A percentile compares a stretch with the other conserved stretches of the same genome.
Evolutionary conservation across 2,329 filamentous ascomycete species (phyloP).

Genomic region (Pestalotiopsis sp.): DNA sequence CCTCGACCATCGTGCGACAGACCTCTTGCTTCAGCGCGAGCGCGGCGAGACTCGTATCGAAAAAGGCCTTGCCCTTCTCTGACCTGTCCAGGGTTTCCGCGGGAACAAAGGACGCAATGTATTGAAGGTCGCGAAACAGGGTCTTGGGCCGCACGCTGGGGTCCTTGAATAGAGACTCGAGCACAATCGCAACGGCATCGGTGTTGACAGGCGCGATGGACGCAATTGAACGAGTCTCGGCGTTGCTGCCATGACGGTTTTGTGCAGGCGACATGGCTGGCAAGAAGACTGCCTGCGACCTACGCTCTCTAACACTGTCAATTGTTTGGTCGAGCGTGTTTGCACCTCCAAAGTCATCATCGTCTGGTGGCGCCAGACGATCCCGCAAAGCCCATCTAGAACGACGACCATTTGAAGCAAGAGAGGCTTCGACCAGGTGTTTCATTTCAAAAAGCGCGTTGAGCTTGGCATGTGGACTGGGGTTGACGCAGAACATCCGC

Average conservation of each 20-base stretch:
- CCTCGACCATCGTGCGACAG: conserved; percentile 80
- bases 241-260: conserved; percentile 42
- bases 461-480: conserved; percentile 85
- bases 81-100: conserved; percentile 62
- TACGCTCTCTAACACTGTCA: conserved; percentile 70
- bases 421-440: conserved; percentile 76
- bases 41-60: conserved; percentile 86
- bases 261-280: conserved; percentile 36
- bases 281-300: conserved; percentile 57
- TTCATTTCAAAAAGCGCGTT: conserved; percentile 82
- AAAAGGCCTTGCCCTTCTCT: conserved; percentile 77
- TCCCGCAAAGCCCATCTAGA: conserved; percentile 40
- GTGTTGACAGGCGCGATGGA: conserved; percentile 57
- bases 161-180: conserved; percentile 70
- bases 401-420: conserved; percentile 57
- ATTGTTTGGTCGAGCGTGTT: conserved; percentile 64
- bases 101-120: conserved; percentile 69
- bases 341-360: conserved; percentile 38
- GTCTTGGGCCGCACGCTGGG: conserved; percentile 74
- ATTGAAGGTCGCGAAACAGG: conserved; percentile 80
- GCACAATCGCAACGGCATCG: conserved; percentile 66
- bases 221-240: conserved; percentile 51
- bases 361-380: conserved; percentile 38
- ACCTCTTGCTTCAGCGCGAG: conserved; percentile 87
- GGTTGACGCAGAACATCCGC: conserved; percentile 84